Evolutionary conservation across 805 yeast species (phyloP).

Genomic region (Cephaloascus albidus): DNA sequence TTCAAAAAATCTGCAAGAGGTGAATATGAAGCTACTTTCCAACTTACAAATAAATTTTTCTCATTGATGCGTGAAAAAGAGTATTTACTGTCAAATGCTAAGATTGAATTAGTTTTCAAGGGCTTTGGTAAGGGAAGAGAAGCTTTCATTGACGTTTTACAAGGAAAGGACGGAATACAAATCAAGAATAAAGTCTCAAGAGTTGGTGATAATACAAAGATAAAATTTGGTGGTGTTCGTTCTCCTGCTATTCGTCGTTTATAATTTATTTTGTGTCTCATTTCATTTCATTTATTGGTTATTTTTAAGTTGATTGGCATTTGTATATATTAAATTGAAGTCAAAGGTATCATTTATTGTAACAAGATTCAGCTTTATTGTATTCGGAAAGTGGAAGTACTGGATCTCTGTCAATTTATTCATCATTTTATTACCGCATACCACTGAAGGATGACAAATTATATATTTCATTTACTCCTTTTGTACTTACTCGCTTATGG

Average conservation of each 20-base stretch:
- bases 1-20: conserved; percentile 86
- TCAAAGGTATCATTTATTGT: too few species aligned
- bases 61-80: conserved; percentile 57
- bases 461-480: too few species aligned
- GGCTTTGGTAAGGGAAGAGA: conserved; percentile 87
- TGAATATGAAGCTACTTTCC: conserved; percentile 89
- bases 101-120: conserved; percentile 68
- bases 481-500: too few species aligned
- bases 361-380: too few species aligned
- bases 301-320: too few species aligned
- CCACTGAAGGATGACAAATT: too few species aligned
- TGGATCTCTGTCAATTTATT: too few species aligned
- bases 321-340: too few species aligned
- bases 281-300: too few species aligned
- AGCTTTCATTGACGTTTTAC: conserved; percentile 75
- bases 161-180: conserved; percentile 78
- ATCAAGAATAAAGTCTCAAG: conserved; percentile 61
- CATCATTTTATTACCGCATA: too few species aligned
- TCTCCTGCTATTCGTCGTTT: conserved; percentile 76
- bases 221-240: conserved; percentile 90
- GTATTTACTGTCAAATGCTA: conserved; percentile 38
- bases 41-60: conserved; percentile 68
- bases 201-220: conserved; percentile 67
- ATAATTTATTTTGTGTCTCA: conserved; percentile 17
- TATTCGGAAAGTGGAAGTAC: too few species aligned